Base-by-base conservation (phyloP, 495 filamentous ascomycete genomes). In the Penicillium fimorum region DNA sequence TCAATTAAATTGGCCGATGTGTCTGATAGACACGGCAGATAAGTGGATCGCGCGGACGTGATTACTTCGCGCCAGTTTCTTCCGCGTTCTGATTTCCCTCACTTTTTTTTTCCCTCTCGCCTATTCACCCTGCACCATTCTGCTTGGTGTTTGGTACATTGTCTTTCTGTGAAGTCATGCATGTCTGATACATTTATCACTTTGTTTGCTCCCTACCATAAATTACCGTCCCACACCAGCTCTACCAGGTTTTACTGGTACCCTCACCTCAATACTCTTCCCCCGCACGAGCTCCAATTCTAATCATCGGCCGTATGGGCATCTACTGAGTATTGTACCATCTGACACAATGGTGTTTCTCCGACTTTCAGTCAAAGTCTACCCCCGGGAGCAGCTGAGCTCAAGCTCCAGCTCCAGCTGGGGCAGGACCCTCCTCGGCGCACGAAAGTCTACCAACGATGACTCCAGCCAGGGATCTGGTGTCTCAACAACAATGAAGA, bases 331-430 rank as follows among this genome's bases (percentile, higher is more conserved):
- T n/a, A 17, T 17, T 10, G 0, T 5, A 9, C 13, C 9, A 25
- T 5, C 5, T 50, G 45, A n/a, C 55, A 24, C 20, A 7, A 73
- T 76, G 70, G 70, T 75, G 35, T 63, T 70, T 37, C 60, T 78
- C 13, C 72, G 73, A 15, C 56, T 78, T 1, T 61, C 66, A 7
- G 67, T 75, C 13, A 72, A 69, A 53, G 64, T 78, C 56, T 70
- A 50, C 35, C 67, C 75, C 1, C 63, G 57, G 29, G 70, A 71
- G 18, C 73, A 67, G 55, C 15, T 54, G 20, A 8, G 9, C 32
- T 11, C 52, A 0, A 27, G 9, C 42, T 37, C 42, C 29, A 43
- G 27, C 51, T 51, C 22, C 8, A 27, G 33, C 32, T 50, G 48
- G 48, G 35, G 35, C 1, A 17, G 49, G 5, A 11, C 35, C n/a